Evolutionary conservation across 495 filamentous ascomycete genomes (phyloP).

Genomic region (Aspergillus leporis): DNA sequence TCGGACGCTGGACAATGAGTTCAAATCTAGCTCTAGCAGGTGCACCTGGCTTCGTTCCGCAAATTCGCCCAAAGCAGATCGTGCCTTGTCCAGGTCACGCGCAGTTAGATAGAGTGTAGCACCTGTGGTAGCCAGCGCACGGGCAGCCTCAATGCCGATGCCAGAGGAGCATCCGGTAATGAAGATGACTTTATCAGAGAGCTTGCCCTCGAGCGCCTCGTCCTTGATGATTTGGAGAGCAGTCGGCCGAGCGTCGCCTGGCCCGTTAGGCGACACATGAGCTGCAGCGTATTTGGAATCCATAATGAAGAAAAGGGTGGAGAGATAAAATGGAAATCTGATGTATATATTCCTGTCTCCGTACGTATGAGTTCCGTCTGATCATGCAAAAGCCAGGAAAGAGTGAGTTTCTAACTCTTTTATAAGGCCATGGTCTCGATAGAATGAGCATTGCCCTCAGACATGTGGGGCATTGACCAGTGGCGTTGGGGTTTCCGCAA

Average conservation of each 20-base stretch:
- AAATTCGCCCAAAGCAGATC: constrained; percentile 27
- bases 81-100: constrained; percentile 39
- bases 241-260: constrained; percentile 32
- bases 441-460: too few species aligned
- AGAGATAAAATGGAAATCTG: too few species aligned
- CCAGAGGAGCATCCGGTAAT: constrained; percentile 54
- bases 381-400: too few species aligned
- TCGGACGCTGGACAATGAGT: constrained; percentile 43
- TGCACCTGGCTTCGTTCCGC: constrained; percentile 15
- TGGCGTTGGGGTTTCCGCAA: too few species aligned
- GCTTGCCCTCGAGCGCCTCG: constrained; percentile 37
- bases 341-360: too few species aligned
- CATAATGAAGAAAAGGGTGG: too few species aligned
- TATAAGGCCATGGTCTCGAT: too few species aligned
- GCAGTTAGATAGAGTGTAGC: constrained; percentile 48
- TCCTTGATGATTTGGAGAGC: constrained; percentile 52
- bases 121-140: constrained; percentile 47
- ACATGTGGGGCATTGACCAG: too few species aligned
- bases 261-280: too few species aligned
- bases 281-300: too few species aligned
- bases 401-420: too few species aligned
- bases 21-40: constrained; percentile 41
- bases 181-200: constrained; percentile 47
- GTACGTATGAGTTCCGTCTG: too few species aligned
- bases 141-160: constrained; percentile 52